phyloP scores from a whole-genome alignment of 106 monocot genomes.

The Allium cepa region DNA sequence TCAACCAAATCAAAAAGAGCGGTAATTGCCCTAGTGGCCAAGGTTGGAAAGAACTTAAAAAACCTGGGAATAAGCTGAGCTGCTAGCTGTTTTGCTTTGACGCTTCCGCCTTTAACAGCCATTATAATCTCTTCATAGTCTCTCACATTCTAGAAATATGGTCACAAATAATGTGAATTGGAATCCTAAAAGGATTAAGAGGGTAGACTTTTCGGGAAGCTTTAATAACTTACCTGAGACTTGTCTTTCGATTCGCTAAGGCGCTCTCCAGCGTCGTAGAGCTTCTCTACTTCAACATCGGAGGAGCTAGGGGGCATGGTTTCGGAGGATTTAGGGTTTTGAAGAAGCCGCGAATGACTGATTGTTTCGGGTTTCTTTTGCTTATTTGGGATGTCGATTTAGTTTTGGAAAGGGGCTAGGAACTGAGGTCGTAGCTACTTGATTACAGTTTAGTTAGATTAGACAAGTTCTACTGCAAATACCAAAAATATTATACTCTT shows the following conservation, averaged over 20 bases:
- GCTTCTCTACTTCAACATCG: constrained; percentile 85
- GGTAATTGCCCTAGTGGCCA: constrained; percentile 47
- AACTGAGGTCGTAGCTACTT: too few relatives aligned
- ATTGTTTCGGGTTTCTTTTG: too few relatives aligned
- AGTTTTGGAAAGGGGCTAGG: too few relatives aligned
- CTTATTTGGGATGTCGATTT: too few relatives aligned
- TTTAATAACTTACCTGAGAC: constrained; percentile 42
- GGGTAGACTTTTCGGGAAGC: background rate
- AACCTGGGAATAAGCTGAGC: constrained; percentile 97
- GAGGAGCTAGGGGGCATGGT: constrained; percentile 27
- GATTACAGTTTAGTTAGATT: too few relatives aligned
- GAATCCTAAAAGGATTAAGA: constrained; percentile 6
- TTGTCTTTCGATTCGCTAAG: constrained; percentile 90
- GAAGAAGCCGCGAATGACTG: background rate
- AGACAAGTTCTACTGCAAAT: too few relatives aligned
- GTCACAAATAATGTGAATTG: constrained; percentile 7
- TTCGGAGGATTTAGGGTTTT: background rate
- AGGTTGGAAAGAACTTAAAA: constrained; percentile 79
- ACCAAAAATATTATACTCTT: too few relatives aligned
- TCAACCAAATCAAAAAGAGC: constrained; percentile 89
- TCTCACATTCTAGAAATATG: constrained; percentile 40
- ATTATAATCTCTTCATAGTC: constrained; percentile 87
- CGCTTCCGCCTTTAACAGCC: constrained; percentile 66
- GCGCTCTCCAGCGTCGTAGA: constrained; percentile 77
- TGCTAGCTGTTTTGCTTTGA: constrained; percentile 95